These are phyloP conservation scores for Cnidoscolus chayamansa DNA, from an alignment of 441 rosid species.

Conservation along the genomic window DNA sequence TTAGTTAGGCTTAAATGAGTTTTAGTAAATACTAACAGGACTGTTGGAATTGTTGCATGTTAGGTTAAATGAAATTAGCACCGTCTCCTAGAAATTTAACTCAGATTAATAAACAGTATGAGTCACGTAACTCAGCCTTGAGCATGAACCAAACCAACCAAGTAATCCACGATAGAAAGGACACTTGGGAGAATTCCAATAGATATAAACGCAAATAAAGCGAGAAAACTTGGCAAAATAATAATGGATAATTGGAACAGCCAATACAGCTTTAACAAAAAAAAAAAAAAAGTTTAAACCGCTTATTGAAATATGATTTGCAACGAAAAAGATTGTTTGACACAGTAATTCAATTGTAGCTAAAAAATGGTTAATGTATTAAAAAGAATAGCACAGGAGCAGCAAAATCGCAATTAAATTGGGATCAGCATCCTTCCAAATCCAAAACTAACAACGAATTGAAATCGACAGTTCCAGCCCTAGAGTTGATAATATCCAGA, in stretches of 20 bases:
- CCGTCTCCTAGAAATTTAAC: background rate
- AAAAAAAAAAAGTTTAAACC: background rate
- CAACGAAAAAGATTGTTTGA: background rate
- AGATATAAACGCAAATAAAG: background rate
- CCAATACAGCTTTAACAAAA: background rate
- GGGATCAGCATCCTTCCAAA: conserved; percentile 1
- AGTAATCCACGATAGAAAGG: background rate
- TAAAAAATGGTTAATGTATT: background rate
- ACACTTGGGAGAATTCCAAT: background rate
- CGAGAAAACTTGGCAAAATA: background rate
- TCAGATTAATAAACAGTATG: background rate
- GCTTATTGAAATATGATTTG: conserved; percentile 1
- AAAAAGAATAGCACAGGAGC: background rate
- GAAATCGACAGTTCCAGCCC: background rate
- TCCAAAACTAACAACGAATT: background rate
- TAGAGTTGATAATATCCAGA: background rate
- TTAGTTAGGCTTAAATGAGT: too few relatives aligned
- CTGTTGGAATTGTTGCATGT: too few relatives aligned
- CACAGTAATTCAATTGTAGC: background rate
- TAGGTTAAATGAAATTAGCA: background rate
- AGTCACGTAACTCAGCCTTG: background rate
- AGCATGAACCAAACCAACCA: background rate
- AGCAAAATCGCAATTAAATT: background rate
- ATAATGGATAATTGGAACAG: too few relatives aligned
- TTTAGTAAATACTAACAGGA: too few relatives aligned